Percentiles rank a stretch among this genome's conserved stretches.
Evolutionary conservation across 2,329 filamentous ascomycete species (phyloP).

Genomic region (Plenodomus lindquistii): DNA sequence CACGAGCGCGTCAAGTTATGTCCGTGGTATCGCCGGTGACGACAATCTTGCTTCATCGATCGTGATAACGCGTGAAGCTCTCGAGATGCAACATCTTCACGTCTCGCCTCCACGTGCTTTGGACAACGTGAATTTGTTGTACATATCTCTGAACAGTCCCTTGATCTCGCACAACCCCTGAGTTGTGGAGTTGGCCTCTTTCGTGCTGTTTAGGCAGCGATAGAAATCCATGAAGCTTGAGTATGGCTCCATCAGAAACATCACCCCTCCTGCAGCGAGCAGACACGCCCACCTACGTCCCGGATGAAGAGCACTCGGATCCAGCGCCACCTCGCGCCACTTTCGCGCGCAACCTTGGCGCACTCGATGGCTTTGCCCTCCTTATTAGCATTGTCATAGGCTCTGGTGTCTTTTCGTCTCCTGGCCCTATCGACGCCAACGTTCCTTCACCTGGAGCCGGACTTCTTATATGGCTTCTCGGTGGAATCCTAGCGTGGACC

Average conservation of each 20-base stretch:
- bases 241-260: constrained; percentile 28
- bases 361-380: constrained; percentile 57
- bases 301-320: constrained; percentile 18
- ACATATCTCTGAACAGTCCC: not conserved
- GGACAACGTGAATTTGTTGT: not conserved
- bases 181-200: no score
- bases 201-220: not conserved
- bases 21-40: not conserved
- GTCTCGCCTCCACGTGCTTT: not conserved
- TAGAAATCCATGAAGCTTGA: not conserved
- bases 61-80: not conserved
- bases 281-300: constrained; percentile 6
- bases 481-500: constrained; percentile 66
- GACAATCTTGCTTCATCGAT: not conserved
- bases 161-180: no score
- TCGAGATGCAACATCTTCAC: not conserved
- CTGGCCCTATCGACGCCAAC: constrained; percentile 65
- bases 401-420: constrained; percentile 67
- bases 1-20: not conserved
- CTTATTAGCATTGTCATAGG: constrained; percentile 68
- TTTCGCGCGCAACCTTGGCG: constrained; percentile 38
- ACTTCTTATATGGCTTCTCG: constrained; percentile 64
- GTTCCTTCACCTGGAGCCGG: constrained; percentile 65
- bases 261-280: constrained; percentile 24
- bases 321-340: constrained; percentile 25